Percentiles rank a stretch among this genome's conserved stretches.
These are phyloP conservation scores for Rhododendron henanense DNA, from an alignment of 148 eudicot species.

Conservation along the genomic window DNA sequence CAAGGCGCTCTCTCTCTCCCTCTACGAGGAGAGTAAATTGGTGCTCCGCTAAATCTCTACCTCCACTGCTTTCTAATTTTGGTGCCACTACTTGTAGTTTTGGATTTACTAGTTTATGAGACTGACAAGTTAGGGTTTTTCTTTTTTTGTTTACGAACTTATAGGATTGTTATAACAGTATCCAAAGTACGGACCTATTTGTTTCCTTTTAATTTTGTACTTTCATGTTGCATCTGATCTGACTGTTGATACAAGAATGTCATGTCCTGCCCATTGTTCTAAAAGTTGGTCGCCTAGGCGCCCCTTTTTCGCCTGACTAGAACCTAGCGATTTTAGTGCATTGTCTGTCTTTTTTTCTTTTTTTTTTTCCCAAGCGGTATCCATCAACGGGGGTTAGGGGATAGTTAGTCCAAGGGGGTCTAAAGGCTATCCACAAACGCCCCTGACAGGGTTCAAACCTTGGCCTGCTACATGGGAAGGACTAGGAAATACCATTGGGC, in stretches of 20 bases:
- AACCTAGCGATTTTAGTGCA: not conserved
- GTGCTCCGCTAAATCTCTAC: not conserved
- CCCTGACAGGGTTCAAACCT: not conserved
- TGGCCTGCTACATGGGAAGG: not conserved
- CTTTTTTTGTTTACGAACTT: not conserved
- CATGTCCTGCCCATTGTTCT: not conserved
- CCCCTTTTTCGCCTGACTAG: no score
- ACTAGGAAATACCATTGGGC: no score
- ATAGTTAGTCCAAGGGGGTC: not conserved
- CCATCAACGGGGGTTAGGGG: not conserved
- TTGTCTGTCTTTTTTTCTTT: no score
- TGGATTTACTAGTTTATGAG: not conserved
- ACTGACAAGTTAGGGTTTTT: not conserved
- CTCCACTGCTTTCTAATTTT: not conserved
- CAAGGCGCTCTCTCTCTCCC: no score
- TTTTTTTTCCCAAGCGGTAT: no score
- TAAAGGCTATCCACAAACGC: not conserved
- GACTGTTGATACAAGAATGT: not conserved
- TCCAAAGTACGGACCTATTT: not conserved
- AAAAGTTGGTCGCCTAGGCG: no score
- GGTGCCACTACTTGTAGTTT: not conserved
- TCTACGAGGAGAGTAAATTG: not conserved
- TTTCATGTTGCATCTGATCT: not conserved
- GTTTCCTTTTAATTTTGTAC: not conserved
- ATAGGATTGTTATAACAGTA: not conserved